Conservation (phyloP, 495 filamentous ascomycete species). For the Pseudevernia furfuracea region DNA sequence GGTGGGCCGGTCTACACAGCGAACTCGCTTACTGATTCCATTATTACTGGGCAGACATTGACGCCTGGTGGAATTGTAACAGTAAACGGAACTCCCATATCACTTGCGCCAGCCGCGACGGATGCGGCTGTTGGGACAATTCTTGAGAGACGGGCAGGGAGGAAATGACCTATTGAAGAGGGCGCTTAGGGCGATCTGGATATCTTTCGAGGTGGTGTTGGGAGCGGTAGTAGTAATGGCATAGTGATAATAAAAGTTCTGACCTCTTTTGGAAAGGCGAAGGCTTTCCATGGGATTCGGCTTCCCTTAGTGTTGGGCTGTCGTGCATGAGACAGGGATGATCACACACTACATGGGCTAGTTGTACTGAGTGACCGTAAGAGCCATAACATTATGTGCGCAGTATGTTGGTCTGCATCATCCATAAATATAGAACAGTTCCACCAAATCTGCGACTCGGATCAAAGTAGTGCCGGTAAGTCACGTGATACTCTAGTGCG, state of each 20-base stretch:
- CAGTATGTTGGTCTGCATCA: too few relatives aligned
- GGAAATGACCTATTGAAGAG: neutral
- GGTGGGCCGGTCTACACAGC: neutral
- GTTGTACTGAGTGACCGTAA: too few relatives aligned
- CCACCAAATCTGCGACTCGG: too few relatives aligned
- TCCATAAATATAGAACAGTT: too few relatives aligned
- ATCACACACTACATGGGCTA: too few relatives aligned
- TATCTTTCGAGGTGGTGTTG: neutral
- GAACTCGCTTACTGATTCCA: neutral
- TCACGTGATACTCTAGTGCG: slow-evolving; percentile 12
- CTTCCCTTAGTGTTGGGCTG: too few relatives aligned
- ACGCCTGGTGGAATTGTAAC: slow-evolving; percentile 4
- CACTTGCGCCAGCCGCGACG: neutral
- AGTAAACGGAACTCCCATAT: neutral
- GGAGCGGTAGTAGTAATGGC: neutral
- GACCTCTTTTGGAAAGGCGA: too few relatives aligned
- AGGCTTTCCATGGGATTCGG: too few relatives aligned
- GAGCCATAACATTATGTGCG: too few relatives aligned
- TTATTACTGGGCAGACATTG: slow-evolving; percentile 7
- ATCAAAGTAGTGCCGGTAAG: neutral
- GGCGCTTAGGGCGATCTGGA: neutral
- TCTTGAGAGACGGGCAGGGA: neutral
- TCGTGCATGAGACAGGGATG: too few relatives aligned
- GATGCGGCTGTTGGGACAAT: neutral
- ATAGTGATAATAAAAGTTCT: neutral